phyloP scores from a whole-genome alignment of 345 rosid species.

The rapeseed (Brassica napus) region Da-Ae NC_063448.1:6884501-6885000 shows the following conservation, averaged over 20 bases:
- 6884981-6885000: constrained; percentile 31
- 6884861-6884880: neutral
- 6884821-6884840: constrained; percentile 17
- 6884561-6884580: constrained; percentile 30
- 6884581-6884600: constrained; percentile 34
- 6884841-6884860: constrained; percentile 19
- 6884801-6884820: constrained; percentile 23
- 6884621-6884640: constrained; percentile 17
- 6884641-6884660: neutral
- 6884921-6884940: constrained; percentile 29
- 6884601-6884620: constrained; percentile 23
- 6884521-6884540: constrained; percentile 1
- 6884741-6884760: neutral
- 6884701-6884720: constrained; percentile 19
- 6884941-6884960: constrained; percentile 36
- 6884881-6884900: neutral
- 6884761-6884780: constrained; percentile 13
- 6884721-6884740: constrained; percentile 25
- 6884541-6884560: neutral
- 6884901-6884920: neutral
- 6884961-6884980: constrained; percentile 37
- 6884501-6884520: constrained; percentile 5
- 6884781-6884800: constrained; percentile 24
- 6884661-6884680: constrained; percentile 12
- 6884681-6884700: constrained; percentile 20